Conservation (phyloP, 768 basidiomycete genomes). For the Psilocybe tampanensis region DNA sequence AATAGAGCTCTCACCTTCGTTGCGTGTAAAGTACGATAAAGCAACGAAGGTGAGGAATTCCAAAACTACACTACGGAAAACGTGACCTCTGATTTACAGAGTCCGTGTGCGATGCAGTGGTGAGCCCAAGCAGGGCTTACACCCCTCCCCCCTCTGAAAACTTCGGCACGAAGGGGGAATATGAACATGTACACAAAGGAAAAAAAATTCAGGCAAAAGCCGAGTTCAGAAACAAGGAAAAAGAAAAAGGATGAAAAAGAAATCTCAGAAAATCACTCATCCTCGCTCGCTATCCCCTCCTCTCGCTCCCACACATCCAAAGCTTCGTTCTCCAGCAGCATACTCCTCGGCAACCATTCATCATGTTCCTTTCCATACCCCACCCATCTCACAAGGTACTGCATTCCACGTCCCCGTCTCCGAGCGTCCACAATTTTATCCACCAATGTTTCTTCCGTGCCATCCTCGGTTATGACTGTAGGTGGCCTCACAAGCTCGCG, state of each 20-base stretch:
- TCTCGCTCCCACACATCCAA: slow-evolving; percentile 20
- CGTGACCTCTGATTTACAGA: too few relatives aligned
- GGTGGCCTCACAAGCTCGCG: background rate
- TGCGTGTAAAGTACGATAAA: too few relatives aligned
- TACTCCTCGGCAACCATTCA: slow-evolving; percentile 24
- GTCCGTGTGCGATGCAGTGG: too few relatives aligned
- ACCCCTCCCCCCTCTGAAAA: background rate
- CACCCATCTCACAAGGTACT: slow-evolving; percentile 33
- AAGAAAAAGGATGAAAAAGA: too few relatives aligned
- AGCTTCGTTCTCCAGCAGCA: slow-evolving; percentile 24
- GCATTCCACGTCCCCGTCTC: slow-evolving; percentile 23
- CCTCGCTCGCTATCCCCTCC: too few relatives aligned
- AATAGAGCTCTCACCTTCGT: background rate
- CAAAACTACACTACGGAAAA: too few relatives aligned
- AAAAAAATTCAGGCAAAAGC: too few relatives aligned
- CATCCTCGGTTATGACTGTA: background rate
- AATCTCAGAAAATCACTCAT: background rate
- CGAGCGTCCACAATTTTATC: slow-evolving; percentile 30
- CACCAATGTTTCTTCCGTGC: slow-evolving; percentile 18
- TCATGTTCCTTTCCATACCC: slow-evolving; percentile 32
- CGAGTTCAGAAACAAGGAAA: too few relatives aligned
- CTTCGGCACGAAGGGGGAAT: too few relatives aligned
- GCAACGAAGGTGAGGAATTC: too few relatives aligned
- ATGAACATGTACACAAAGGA: too few relatives aligned
- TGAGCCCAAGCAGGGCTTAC: background rate